These are phyloP conservation scores for Bondarzewia mesenterica DNA, from an alignment of 1,284 basidiomycete species.

Conservation along the genomic window DNA sequence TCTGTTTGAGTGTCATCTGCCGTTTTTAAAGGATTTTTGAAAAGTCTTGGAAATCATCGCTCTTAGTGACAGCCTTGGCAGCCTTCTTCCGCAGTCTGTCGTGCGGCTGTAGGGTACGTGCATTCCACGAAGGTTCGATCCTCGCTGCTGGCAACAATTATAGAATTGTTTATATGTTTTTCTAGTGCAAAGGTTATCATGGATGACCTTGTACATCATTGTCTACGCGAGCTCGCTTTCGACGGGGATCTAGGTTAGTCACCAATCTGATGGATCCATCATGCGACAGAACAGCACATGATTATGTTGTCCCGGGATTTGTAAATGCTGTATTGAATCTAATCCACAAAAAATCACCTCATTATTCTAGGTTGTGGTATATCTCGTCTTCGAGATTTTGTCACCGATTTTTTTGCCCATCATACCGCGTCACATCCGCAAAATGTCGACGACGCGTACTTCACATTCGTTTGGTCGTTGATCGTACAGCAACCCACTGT, in stretches of 20 bases:
- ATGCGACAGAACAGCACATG: conserved; percentile 48
- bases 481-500: conserved; percentile 67
- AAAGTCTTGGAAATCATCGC: too few species aligned
- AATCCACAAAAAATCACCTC: neutral
- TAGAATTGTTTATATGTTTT: neutral
- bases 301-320: too few species aligned
- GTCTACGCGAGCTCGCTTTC: conserved; percentile 70
- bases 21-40: too few species aligned
- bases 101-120: too few species aligned
- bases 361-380: conserved; percentile 54
- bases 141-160: conserved; percentile 5
- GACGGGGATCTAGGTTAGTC: conserved; percentile 73
- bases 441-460: conserved; percentile 67
- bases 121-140: conserved; percentile 14
- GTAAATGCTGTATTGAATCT: too few species aligned
- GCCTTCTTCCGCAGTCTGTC: too few species aligned
- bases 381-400: conserved; percentile 59
- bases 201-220: conserved; percentile 71
- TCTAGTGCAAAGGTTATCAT: conserved; percentile 24
- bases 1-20: too few species aligned
- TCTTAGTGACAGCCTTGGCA: too few species aligned
- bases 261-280: conserved; percentile 33
- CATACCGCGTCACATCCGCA: conserved; percentile 32
- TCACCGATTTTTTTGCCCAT: conserved; percentile 50
- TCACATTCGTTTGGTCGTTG: conserved; percentile 74